phyloP scores from a whole-genome alignment of 2,329 filamentous ascomycete species.

The Alternaria sp. region DNA sequence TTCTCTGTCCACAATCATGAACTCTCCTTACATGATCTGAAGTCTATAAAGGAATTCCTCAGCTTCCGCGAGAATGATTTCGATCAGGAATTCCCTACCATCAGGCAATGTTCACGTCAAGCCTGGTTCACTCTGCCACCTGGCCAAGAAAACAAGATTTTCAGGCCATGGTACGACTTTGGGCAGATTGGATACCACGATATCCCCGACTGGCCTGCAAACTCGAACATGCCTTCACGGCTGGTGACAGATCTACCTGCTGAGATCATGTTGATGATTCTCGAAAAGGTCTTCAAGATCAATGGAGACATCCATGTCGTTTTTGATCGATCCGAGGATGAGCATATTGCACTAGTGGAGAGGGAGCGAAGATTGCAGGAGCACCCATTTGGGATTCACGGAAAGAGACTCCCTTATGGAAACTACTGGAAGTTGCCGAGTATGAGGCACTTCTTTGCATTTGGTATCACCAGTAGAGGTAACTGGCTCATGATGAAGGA shows the following conservation, averaged over 20 bases:
- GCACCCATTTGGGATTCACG: background rate
- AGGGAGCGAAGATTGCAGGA: background rate
- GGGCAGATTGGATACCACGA: background rate
- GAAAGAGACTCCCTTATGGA: background rate
- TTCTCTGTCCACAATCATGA: background rate
- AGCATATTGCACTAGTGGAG: background rate
- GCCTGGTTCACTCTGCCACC: background rate
- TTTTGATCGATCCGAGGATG: background rate
- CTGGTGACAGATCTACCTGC: background rate
- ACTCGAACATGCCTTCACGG: background rate
- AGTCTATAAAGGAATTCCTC: background rate
- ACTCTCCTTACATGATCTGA: background rate
- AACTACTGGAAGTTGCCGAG: background rate
- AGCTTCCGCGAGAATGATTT: background rate
- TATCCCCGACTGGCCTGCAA: background rate
- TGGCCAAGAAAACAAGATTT: background rate
- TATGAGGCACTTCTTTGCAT: background rate
- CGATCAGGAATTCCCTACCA: background rate
- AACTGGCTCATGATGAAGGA: conserved; percentile 1
- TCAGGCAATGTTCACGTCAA: background rate
- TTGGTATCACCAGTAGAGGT: background rate
- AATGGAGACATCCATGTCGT: background rate
- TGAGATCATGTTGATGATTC: background rate
- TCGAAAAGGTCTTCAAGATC: background rate
- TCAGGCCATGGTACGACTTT: background rate